These are phyloP conservation scores for Lipomyces yamadae DNA, from an alignment of 805 yeast species.

Conservation along the genomic window DNA sequence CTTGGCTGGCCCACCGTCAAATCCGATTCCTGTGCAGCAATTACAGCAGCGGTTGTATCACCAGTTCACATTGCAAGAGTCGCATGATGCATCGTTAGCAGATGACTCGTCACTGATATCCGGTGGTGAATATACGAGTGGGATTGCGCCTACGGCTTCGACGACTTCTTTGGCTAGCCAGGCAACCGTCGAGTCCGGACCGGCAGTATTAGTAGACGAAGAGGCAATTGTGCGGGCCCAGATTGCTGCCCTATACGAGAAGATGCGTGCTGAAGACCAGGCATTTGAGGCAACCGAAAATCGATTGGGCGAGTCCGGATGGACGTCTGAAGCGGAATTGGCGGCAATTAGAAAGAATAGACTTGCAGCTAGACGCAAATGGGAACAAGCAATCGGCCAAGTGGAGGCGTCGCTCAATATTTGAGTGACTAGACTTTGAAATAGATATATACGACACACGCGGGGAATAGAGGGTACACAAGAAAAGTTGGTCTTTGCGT, in stretches of 20 bases:
- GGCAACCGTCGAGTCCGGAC: neutral
- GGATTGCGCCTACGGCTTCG: constrained; percentile 4
- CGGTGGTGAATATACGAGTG: neutral
- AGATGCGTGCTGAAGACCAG: constrained; percentile 31
- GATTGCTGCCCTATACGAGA: constrained; percentile 16
- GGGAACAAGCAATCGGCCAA: constrained; percentile 32
- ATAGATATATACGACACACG: neutral
- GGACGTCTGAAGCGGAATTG: constrained; percentile 34
- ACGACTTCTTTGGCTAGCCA: neutral
- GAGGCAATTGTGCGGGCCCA: neutral
- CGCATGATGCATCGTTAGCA: neutral
- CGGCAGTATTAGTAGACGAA: neutral
- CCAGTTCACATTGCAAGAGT: constrained; percentile 26
- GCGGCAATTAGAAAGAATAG: constrained; percentile 31
- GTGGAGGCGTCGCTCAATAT: neutral
- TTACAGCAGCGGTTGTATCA: constrained; percentile 19
- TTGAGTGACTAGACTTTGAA: neutral
- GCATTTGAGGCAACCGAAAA: constrained; percentile 36
- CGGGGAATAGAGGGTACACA: neutral
- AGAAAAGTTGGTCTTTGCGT: neutral
- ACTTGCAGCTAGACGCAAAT: constrained; percentile 27
- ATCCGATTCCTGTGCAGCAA: constrained; percentile 12
- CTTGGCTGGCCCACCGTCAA: neutral
- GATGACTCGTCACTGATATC: neutral
- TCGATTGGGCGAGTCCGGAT: constrained; percentile 30